Percentiles rank a stretch among this genome's conserved stretches.
Conservation (phyloP, 1,284 basidiomycete genomes). For the Ceratobasidium papillatum region DNA sequence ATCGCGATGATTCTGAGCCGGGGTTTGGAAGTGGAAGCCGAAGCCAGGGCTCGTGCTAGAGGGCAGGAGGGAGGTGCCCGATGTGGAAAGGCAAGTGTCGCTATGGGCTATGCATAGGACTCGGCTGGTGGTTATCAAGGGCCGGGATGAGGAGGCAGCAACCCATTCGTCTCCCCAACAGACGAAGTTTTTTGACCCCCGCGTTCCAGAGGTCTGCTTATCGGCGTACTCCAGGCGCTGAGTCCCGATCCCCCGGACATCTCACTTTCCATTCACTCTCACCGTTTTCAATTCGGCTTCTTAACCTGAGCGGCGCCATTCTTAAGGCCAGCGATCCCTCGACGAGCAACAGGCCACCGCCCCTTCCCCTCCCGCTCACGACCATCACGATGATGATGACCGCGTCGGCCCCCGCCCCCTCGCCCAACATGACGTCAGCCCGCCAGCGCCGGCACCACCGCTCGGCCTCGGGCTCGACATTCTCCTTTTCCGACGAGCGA, state of each 20-base stretch:
- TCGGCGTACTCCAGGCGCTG: not conserved
- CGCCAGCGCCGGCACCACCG: slow-evolving; percentile 56
- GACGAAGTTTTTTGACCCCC: not conserved
- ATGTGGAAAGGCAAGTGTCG: not conserved
- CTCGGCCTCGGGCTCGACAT: slow-evolving; percentile 46
- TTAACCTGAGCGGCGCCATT: not conserved
- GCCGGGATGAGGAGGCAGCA: not conserved
- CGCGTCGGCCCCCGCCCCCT: slow-evolving; percentile 1
- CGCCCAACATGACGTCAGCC: slow-evolving; percentile 21
- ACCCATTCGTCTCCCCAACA: not conserved
- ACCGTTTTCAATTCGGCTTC: not conserved
- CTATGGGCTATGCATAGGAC: not conserved
- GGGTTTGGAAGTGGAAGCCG: not conserved
- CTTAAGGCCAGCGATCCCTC: not conserved
- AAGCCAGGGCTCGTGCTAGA: not conserved
- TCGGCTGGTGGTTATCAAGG: not conserved
- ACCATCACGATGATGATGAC: slow-evolving; percentile 33
- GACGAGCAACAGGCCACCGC: not conserved
- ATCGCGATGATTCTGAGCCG: not conserved
- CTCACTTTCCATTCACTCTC: slow-evolving; percentile 1
- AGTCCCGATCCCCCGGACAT: slow-evolving; percentile 25
- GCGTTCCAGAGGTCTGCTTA: slow-evolving; percentile 1
- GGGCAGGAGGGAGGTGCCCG: not conserved
- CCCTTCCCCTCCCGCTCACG: not conserved
- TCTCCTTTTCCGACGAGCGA: slow-evolving; percentile 57